phyloP scores from a whole-genome alignment of 2,329 filamentous ascomycete species.

The Stemphylium vesicarium region DNA sequence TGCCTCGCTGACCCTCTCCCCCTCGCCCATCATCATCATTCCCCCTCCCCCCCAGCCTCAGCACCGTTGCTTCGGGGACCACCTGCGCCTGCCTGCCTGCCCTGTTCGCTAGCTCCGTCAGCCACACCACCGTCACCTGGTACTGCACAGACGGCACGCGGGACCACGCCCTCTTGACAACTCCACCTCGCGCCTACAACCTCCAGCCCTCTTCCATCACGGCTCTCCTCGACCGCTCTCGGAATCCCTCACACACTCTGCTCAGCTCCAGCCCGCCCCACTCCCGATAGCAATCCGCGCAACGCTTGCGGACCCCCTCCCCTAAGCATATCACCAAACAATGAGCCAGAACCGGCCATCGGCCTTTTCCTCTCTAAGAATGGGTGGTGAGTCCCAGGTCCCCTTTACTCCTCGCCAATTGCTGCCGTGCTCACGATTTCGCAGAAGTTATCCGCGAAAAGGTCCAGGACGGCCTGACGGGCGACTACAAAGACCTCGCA shows the following conservation, averaged over 20 bases:
- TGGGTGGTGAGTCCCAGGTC: slow-evolving; percentile 81
- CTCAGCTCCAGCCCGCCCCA: slow-evolving; percentile 53
- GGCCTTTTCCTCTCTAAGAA: slow-evolving; percentile 86
- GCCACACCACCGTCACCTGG: slow-evolving; percentile 30
- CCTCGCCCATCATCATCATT: slow-evolving; percentile 5
- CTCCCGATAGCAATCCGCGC: slow-evolving; percentile 51
- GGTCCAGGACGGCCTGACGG: slow-evolving; percentile 96
- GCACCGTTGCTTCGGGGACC: slow-evolving; percentile 22
- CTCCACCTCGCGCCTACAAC: slow-evolving; percentile 25
- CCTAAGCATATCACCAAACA: slow-evolving; percentile 42
- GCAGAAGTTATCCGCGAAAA: slow-evolving; percentile 97
- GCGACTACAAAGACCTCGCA: slow-evolving; percentile 94
- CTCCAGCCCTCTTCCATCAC: slow-evolving; percentile 56
- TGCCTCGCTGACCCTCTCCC: neutral
- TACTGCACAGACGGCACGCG: slow-evolving; percentile 28
- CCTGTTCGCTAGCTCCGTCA: slow-evolving; percentile 20
- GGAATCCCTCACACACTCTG: slow-evolving; percentile 52
- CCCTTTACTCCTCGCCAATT: slow-evolving; percentile 1
- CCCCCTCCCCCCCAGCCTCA: slow-evolving; percentile 10
- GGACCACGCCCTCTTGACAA: slow-evolving; percentile 30
- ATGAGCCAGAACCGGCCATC: slow-evolving; percentile 94
- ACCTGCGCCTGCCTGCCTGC: slow-evolving; percentile 30
- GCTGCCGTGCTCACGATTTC: slow-evolving; percentile 41
- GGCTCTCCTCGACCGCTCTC: slow-evolving; percentile 53
- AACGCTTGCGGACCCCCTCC: slow-evolving; percentile 35